Conservation (phyloP, 2,329 filamentous ascomycete genomes). For the Spiromastix sp. region DNA sequence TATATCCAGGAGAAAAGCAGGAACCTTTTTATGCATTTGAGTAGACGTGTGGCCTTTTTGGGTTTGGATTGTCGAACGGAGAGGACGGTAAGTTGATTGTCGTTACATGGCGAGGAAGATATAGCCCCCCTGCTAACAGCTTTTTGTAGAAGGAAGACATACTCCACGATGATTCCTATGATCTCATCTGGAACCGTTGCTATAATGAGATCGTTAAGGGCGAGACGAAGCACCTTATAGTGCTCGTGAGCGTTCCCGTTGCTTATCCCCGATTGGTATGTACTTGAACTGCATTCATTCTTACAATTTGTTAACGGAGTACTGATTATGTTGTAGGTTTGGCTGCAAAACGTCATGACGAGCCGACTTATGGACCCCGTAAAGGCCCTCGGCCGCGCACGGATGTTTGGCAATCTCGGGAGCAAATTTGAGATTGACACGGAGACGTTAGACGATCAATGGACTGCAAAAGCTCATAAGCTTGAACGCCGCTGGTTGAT, state of each 20-base stretch:
- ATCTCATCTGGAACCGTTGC: constrained; percentile 75
- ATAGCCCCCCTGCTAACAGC: constrained; percentile 13
- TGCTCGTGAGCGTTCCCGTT: constrained; percentile 74
- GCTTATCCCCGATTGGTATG: constrained; percentile 69
- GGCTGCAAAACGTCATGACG: constrained; percentile 61
- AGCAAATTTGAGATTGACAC: constrained; percentile 88
- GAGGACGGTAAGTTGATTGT: constrained; percentile 53
- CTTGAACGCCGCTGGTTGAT: constrained; percentile 76
- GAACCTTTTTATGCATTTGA: constrained; percentile 76
- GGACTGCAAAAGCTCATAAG: constrained; percentile 94
- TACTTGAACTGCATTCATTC: constrained; percentile 2
- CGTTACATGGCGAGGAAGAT: neutral
- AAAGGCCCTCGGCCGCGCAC: constrained; percentile 75
- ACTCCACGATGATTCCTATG: constrained; percentile 69
- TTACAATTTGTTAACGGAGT: neutral
- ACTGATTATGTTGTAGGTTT: constrained; percentile 39
- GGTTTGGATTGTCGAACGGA: constrained; percentile 89
- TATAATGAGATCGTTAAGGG: constrained; percentile 73
- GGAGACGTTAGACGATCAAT: constrained; percentile 91
- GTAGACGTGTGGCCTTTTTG: constrained; percentile 67
- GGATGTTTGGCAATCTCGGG: constrained; percentile 66
- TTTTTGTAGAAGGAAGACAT: constrained; percentile 54
- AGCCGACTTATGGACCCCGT: constrained; percentile 78
- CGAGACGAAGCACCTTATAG: constrained; percentile 79
- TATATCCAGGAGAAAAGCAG: constrained; percentile 83